phyloP scores from a whole-genome alignment of 352 stramenopile genomes.

The Albugo laibachii region DNA sequence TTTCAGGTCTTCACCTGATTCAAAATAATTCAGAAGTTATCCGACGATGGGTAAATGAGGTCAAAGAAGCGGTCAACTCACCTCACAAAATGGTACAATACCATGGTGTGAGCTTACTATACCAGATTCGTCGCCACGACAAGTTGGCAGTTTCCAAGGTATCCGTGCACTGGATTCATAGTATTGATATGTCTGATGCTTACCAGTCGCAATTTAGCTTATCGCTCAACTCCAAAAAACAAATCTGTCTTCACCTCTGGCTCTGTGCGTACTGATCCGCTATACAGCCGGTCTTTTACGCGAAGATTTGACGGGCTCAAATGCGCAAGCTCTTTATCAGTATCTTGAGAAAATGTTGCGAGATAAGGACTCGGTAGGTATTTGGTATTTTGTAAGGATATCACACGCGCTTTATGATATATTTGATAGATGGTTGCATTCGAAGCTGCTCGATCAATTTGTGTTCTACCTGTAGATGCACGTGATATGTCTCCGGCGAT shows the following conservation, averaged over 20 bases:
- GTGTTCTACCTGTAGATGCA: constrained; percentile 88
- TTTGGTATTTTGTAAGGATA: not conserved
- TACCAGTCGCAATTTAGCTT: constrained; percentile 15
- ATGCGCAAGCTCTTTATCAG: constrained; percentile 61
- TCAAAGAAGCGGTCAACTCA: constrained; percentile 91
- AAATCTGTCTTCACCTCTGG: constrained; percentile 85
- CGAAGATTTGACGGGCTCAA: constrained; percentile 69
- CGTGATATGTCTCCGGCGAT: constrained; percentile 93
- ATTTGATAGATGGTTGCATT: constrained; percentile 95
- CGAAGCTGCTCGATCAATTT: constrained; percentile 93
- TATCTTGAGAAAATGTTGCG: constrained; percentile 92
- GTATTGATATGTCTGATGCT: not conserved
- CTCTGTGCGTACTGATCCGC: constrained; percentile 93
- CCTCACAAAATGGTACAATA: constrained; percentile 98
- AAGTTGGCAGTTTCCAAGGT: constrained; percentile 94
- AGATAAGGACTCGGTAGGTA: constrained; percentile 83
- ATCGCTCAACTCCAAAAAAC: constrained; percentile 85
- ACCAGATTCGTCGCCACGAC: constrained; percentile 98
- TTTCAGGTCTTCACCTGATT: constrained; percentile 92
- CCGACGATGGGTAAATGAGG: constrained; percentile 93
- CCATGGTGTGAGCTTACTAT: constrained; percentile 95
- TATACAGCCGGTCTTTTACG: constrained; percentile 87
- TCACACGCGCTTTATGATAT: not conserved
- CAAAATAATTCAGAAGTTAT: constrained; percentile 84
- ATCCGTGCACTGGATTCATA: not conserved